These are phyloP conservation scores for Ostreobium quekettii DNA, from an alignment of 139 green algal species.

Conservation along the genomic window DNA sequence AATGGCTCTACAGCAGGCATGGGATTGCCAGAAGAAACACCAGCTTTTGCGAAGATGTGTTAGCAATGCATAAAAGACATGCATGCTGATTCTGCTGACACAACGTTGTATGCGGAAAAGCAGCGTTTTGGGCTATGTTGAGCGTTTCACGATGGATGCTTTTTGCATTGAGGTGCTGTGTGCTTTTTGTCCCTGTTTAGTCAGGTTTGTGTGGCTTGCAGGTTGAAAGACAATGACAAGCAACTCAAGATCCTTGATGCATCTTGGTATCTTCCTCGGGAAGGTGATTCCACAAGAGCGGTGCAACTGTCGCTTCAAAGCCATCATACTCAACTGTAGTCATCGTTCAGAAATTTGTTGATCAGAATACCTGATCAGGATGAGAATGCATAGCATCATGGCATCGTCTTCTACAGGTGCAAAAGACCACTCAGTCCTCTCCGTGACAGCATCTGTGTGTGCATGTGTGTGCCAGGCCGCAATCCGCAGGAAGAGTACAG, in stretches of 20 bases:
- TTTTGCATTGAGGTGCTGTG: conserved; percentile 1
- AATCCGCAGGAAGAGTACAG: conserved; percentile 51
- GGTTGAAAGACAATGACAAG: too few species aligned
- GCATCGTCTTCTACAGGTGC: background rate
- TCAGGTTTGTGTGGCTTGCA: too few species aligned
- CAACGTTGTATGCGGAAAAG: background rate
- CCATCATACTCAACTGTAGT: background rate
- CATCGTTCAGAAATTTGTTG: background rate
- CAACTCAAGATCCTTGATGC: too few species aligned
- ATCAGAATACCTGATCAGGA: background rate
- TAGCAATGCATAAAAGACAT: background rate
- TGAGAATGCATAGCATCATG: background rate
- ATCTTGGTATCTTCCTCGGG: conserved; percentile 14
- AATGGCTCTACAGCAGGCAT: background rate
- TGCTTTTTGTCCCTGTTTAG: too few species aligned
- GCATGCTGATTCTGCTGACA: background rate
- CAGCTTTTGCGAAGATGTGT: background rate
- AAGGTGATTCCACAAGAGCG: background rate
- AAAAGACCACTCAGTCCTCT: background rate
- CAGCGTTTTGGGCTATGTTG: background rate
- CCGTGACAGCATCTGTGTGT: background rate
- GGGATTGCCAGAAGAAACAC: background rate
- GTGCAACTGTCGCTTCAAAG: background rate
- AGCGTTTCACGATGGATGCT: background rate
- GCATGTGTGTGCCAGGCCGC: conserved; percentile 20